These are phyloP conservation scores for Taphrina populina DNA, from an alignment of 1,139 yeast species.

Conservation along the genomic window DNA sequence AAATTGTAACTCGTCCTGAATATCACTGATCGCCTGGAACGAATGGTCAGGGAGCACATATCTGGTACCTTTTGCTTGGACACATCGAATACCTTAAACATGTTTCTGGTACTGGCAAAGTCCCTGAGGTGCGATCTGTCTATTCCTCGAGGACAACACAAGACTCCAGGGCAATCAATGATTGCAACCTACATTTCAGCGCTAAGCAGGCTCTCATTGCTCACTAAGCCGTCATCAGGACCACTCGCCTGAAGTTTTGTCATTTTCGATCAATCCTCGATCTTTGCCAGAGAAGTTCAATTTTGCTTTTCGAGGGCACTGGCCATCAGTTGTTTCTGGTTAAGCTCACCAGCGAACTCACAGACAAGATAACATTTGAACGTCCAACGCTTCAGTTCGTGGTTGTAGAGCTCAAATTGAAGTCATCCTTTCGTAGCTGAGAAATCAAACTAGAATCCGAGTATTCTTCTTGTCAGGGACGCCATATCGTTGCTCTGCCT, in stretches of 20 bases:
- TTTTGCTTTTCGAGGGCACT: conserved; percentile 19
- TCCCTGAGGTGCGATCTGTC: conserved; percentile 77
- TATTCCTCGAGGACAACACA: conserved; percentile 87
- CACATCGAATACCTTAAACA: conserved; percentile 88
- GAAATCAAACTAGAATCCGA: conserved; percentile 5
- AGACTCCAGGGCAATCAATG: conserved; percentile 94
- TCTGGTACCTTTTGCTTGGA: conserved; percentile 73
- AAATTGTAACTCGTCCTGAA: conserved; percentile 82
- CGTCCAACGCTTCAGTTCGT: conserved; percentile 20
- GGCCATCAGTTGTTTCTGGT: conserved; percentile 26
- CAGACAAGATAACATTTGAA: conserved; percentile 18
- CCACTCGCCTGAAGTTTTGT: conserved; percentile 96
- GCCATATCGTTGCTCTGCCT: conserved; percentile 14
- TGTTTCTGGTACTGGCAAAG: no score
- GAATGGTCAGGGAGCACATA: no score
- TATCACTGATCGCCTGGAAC: conserved; percentile 85
- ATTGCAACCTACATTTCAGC: conserved; percentile 81
- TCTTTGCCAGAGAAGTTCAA: conserved; percentile 30
- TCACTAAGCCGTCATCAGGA: conserved; percentile 97
- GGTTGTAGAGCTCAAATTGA: conserved; percentile 25
- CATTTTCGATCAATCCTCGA: conserved; percentile 52
- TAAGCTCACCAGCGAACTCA: conserved; percentile 20
- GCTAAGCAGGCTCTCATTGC: conserved; percentile 78
- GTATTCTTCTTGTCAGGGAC: conserved; percentile 8
- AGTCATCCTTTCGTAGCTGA: conserved; percentile 28